Base-by-base conservation (phyloP, 768 basidiomycete species). In the Suillus ampliporus region DNA sequence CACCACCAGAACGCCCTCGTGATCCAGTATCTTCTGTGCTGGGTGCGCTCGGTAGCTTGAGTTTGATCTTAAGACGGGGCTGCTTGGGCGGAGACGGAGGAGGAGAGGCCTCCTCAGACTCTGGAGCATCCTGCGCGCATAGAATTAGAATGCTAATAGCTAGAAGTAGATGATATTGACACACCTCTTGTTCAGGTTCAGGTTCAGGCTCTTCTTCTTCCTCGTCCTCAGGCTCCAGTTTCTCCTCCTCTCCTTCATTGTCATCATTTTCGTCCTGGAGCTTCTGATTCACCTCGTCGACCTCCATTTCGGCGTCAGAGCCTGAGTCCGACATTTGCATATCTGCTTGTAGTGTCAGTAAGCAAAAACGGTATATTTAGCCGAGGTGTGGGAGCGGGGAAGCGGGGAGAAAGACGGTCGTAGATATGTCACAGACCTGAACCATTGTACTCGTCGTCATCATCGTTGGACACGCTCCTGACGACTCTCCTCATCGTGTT, bases 11-110 rank as follows among this genome's bases (percentile, higher is more conserved):
- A n/a, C 66, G 59, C 19, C 66, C 73, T 4, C 74, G 72, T 69
- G 58, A 73, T 74, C 17, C 69, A 74, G 43, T 66, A 64, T 65
- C 77, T 61, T 70, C 74, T 47, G 74, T 72, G 63, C 65, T 77
- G 23, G 78, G 74, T 11, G 68, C 66, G 52, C 73, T 72, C 15
- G 85, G 84, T 5, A 88, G 71, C 67, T 85, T 89, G 50, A 89
- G 78, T 71, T 83, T 89, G 69, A 89, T 89, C 67, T 85, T 87
- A 23, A 89, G 80, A 7, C 82, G 78, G 4, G 83, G 81, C 68
- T 79, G 74, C 35, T 73, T 70, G 2, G 71, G 60, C 0, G 69
- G 72, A 0, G 53, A 70, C 10, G 74, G 69, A n/a, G 77, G 73
- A 14, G 76, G 74, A 4, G 77, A 72, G 5, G 69, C 69, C 15